Conservation (phyloP, 768 basidiomycete species). For the Leccinum olivaceopallidum region DNA sequence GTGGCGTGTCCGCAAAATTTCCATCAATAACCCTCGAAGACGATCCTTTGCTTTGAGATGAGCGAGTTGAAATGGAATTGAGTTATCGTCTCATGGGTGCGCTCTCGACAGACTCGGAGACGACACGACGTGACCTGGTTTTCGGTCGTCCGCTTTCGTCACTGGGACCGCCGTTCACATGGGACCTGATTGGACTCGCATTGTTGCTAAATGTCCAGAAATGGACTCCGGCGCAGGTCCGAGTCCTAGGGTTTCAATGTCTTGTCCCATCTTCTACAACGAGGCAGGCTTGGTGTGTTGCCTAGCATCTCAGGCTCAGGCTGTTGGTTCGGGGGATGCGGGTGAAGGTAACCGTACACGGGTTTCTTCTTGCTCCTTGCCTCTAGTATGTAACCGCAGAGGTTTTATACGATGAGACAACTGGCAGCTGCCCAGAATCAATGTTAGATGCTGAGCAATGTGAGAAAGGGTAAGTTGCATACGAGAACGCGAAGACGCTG, state of each 20-base stretch:
- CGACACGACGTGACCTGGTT: slow-evolving; percentile 17
- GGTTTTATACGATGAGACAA: slow-evolving; percentile 16
- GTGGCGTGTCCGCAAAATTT: not conserved
- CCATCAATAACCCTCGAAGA: slow-evolving; percentile 8
- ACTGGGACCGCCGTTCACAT: not conserved
- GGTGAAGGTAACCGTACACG: slow-evolving; percentile 2
- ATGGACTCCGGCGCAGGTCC: slow-evolving; percentile 29
- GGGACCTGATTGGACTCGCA: slow-evolving; percentile 22
- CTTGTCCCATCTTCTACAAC: slow-evolving; percentile 11
- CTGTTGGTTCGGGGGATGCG: slow-evolving; percentile 9
- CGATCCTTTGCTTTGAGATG: slow-evolving; percentile 5
- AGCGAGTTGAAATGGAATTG: not conserved
- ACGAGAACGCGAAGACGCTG: slow-evolving; percentile 21
- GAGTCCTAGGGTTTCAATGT: slow-evolving; percentile 12
- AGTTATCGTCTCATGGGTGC: slow-evolving; percentile 9
- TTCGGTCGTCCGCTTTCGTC: slow-evolving; percentile 6
- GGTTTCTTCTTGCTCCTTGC: slow-evolving; percentile 12
- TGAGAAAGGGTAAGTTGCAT: slow-evolving; percentile 7
- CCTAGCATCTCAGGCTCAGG: too few species aligned
- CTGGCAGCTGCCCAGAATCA: slow-evolving; percentile 12
- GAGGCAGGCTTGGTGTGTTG: slow-evolving; percentile 19
- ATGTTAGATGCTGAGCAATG: slow-evolving; percentile 1
- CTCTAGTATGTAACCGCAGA: slow-evolving; percentile 13
- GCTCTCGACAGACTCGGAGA: slow-evolving; percentile 20
- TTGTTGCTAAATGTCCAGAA: slow-evolving; percentile 28